A percentile compares a stretch with the other conserved stretches of the same genome.
These are phyloP conservation scores for Chalciporus piperatus DNA, from an alignment of 768 basidiomycete species.

Conservation along the genomic window DNA sequence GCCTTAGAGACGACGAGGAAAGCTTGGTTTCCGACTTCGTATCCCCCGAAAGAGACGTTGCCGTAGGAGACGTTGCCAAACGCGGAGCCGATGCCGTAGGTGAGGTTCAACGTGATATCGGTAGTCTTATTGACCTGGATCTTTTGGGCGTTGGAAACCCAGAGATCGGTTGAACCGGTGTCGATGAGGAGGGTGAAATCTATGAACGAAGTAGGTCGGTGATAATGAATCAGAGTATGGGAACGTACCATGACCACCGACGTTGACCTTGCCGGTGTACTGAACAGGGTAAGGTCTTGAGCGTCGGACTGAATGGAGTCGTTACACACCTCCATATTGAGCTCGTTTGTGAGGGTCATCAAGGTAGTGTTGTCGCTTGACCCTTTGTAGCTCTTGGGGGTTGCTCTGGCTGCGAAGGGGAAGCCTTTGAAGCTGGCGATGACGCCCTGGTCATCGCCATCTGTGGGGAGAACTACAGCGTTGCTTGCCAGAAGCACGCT, in stretches of 20 bases:
- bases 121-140: slow-evolving; percentile 31
- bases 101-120: slow-evolving; percentile 27
- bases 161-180: slow-evolving; percentile 32
- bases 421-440: slow-evolving; percentile 12
- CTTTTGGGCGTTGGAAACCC: slow-evolving; percentile 18
- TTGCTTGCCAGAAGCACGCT: slow-evolving; percentile 34
- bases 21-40: slow-evolving; percentile 27
- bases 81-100: slow-evolving; percentile 40
- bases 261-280: slow-evolving; percentile 30
- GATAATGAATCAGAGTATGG: background rate
- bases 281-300: slow-evolving; percentile 5
- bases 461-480: slow-evolving; percentile 17
- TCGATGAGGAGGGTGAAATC: slow-evolving; percentile 29
- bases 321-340: slow-evolving; percentile 27
- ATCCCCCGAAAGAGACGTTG: slow-evolving; percentile 35
- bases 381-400: slow-evolving; percentile 15
- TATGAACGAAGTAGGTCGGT: background rate
- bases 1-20: slow-evolving; percentile 24
- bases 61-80: slow-evolving; percentile 36
- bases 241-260: slow-evolving; percentile 28
- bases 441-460: background rate
- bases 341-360: slow-evolving; percentile 15
- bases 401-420: slow-evolving; percentile 20
- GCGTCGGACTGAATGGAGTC: background rate
- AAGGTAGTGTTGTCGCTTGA: slow-evolving; percentile 24